These are phyloP conservation scores for Millerago galiae DNA, from an alignment of 805 yeast genomes.

Conservation along the genomic window DNA sequence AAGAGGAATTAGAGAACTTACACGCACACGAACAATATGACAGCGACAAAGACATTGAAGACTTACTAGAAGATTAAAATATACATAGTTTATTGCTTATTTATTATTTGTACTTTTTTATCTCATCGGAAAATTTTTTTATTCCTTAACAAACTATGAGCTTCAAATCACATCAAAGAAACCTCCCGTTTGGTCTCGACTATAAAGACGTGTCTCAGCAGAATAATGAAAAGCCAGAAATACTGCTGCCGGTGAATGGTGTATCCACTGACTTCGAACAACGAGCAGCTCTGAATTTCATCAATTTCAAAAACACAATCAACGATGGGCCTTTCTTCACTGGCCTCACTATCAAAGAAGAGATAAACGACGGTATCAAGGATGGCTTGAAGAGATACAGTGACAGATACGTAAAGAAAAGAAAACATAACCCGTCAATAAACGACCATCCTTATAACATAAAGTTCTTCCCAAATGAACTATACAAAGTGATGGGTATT, in stretches of 20 bases:
- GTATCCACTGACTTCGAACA: constrained; percentile 45
- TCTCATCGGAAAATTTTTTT: too few species aligned
- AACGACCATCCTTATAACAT: constrained; percentile 72
- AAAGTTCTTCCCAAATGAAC: constrained; percentile 71
- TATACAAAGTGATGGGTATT: constrained; percentile 65
- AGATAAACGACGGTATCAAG: constrained; percentile 34
- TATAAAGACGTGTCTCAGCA: constrained; percentile 49
- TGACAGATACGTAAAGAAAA: constrained; percentile 67
- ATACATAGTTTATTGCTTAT: too few species aligned
- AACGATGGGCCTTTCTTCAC: constrained; percentile 64
- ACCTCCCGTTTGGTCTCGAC: constrained; percentile 68
- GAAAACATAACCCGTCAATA: constrained; percentile 63
- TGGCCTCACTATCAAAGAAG: constrained; percentile 36
- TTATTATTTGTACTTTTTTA: neutral
- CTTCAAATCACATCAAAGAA: constrained; percentile 36
- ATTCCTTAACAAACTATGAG: constrained; percentile 36
- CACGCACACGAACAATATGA: constrained; percentile 36
- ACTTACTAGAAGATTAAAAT: constrained; percentile 50
- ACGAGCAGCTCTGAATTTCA: constrained; percentile 45
- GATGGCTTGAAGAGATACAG: constrained; percentile 81
- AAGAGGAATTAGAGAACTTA: constrained; percentile 40
- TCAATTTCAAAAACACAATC: constrained; percentile 46
- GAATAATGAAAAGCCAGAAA: constrained; percentile 30
- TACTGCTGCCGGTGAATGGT: constrained; percentile 61
- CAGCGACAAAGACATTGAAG: constrained; percentile 65